Base-by-base conservation (phyloP, 140 eudicot species). In the Erigeron philadelphicus region DNA sequence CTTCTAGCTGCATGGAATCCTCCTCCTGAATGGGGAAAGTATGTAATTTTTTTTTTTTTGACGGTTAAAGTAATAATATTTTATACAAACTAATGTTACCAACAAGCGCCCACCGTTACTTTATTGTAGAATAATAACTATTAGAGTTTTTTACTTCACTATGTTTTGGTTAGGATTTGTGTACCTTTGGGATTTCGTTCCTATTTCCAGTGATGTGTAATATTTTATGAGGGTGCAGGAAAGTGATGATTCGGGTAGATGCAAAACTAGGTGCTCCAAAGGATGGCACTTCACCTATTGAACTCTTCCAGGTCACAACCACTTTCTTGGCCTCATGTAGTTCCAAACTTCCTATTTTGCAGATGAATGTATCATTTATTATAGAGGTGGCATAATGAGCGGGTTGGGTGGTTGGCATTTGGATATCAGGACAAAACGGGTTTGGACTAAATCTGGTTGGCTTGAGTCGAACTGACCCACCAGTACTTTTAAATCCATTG, bases 11-110 rank as follows among this genome's bases (percentile, higher is more conserved):
- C 97, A 55, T 90, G 97, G 97, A 84, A 84, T 85, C 97, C 97
- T 88, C 97, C 97, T 74, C 54, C 88, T 44, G 97, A 90, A 79
- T 90, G 97, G 97, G 97, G 97, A 85, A 90, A 84, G 97, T 90
- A 88, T 35, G 95, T 17, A 62, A 52, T 53, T 18, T 47, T 46
- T 52, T 68, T 71, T 65, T 65, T 50, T 59, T 55, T 40, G 67
- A 15, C 1, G 21, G 21, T 52, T n/a, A 52, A 9, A 58, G 8
- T 17, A 25, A 31, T 21, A 11, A 1, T 25, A 25, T 25, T 25
- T 3, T 25, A 25, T 25, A 25, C 48, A 15, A 19, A 9, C 5
- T 1, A 52, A n/a, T 15, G 13, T n/a, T 17, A 52, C 15, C 19
- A 8, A 52, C 41, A 1, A 54, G 17, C 25, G 6, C 6, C 35